Evolutionary conservation across 768 basidiomycete genomes (phyloP).

Genomic region (Obba rivulosa): DNA sequence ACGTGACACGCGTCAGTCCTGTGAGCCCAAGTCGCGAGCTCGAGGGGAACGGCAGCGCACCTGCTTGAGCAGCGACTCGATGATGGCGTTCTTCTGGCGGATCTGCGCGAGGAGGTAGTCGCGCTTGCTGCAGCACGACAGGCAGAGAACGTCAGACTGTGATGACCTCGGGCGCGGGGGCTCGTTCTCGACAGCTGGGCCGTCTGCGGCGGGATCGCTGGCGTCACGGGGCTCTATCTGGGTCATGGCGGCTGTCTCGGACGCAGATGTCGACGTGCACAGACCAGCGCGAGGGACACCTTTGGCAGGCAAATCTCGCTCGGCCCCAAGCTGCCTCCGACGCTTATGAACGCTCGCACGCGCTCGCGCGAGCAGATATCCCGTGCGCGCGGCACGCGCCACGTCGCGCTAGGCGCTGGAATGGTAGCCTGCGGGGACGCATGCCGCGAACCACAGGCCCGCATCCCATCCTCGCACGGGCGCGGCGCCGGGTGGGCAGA

Average conservation of each 20-base stretch:
- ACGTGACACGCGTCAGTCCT: too few relatives aligned
- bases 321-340: too few relatives aligned
- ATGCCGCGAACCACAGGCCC: neutral
- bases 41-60: conserved; percentile 30
- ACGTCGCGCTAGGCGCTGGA: conserved; percentile 1
- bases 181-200: too few relatives aligned
- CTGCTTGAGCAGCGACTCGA: conserved; percentile 81
- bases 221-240: too few relatives aligned
- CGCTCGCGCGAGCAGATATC: too few relatives aligned
- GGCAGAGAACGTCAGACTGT: conserved; percentile 14
- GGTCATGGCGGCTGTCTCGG: too few relatives aligned
- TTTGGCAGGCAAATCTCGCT: too few relatives aligned
- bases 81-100: conserved; percentile 82
- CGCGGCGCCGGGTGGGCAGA: conserved; percentile 1
- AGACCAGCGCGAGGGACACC: too few relatives aligned
- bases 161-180: conserved; percentile 2
- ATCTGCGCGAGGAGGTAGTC: conserved; percentile 84
- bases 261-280: neutral
- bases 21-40: too few relatives aligned
- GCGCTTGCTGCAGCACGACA: conserved; percentile 57
- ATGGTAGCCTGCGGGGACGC: conserved; percentile 2
- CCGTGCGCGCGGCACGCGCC: neutral
- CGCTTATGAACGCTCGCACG: too few relatives aligned
- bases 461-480: neutral
- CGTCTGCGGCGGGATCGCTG: too few relatives aligned